Evolutionary conservation across 371 early-diverging fungal species (phyloP).

Genomic region (Zychaea mexicana): DNA sequence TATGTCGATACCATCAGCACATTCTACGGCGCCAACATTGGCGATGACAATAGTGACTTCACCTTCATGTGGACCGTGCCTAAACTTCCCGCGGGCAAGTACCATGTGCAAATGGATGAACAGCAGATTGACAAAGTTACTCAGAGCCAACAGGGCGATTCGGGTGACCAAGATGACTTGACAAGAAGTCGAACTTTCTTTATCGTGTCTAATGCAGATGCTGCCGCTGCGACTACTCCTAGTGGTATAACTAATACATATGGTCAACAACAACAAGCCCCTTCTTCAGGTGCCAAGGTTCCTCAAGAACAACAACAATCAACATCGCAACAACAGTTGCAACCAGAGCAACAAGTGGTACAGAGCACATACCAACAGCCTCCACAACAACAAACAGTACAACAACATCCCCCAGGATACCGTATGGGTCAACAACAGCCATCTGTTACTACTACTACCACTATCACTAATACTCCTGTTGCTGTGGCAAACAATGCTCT

Average conservation of each 20-base stretch:
- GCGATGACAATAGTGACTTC: slow-evolving; percentile 17
- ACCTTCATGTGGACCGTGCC: slow-evolving; percentile 16
- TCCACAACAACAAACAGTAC: too few relatives aligned
- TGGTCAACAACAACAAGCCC: slow-evolving; percentile 1
- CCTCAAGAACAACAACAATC: neutral
- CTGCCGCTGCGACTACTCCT: neutral
- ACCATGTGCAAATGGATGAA: slow-evolving; percentile 21
- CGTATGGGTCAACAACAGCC: neutral
- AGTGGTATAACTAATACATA: too few relatives aligned
- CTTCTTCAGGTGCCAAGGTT: too few relatives aligned
- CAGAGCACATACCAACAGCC: neutral
- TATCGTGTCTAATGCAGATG: neutral
- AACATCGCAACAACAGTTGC: neutral
- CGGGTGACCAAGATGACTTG: slow-evolving; percentile 3
- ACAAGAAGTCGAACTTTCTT: slow-evolving; percentile 15
- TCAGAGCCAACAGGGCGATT: neutral
- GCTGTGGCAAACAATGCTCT: neutral
- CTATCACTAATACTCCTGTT: neutral
- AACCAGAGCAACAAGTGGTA: neutral
- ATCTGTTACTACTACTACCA: too few relatives aligned
- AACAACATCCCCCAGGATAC: too few relatives aligned
- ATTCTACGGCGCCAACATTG: slow-evolving; percentile 15
- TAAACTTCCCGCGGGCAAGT: slow-evolving; percentile 7
- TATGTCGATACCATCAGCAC: slow-evolving; percentile 9
- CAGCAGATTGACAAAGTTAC: neutral